Evolutionary conservation across 2,329 filamentous ascomycete species (phyloP), one percentile per base, ranked within the genome.

Genomic region (Bipolaris victoriae): DNA sequence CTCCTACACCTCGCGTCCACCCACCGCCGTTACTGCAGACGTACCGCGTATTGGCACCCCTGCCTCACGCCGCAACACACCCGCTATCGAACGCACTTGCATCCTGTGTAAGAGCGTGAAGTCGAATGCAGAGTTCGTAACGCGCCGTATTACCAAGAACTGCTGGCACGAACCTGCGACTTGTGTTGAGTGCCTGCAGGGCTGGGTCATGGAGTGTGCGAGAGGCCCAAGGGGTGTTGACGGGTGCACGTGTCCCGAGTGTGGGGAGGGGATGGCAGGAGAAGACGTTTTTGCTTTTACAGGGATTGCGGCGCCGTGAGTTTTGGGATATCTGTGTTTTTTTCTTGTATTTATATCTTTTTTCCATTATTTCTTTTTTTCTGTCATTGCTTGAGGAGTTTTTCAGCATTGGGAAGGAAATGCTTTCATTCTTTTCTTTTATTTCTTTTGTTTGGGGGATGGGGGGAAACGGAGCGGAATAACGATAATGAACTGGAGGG

Each of bases 141-240:
- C 49, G 13, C 63, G 67, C 26, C 59, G 62, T 3, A 67, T 70
- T 1, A 69, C 69, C 9, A 51, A 46, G 1, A 65, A 63, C 16
- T 75, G 72, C 41, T 61, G 61, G 62, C 72, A 75, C 45, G 62
- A 68, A n/a, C 61, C 68, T 24, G 62, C 69, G 5, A 69, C 68
- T 22, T 75, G 72, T 41, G 54, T 59, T 16, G 53, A 57, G 5
- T 75, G 72, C 29, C 55, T 74, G 29, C 62, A 69, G 49, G 41
- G 52, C 1, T 71, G 70, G 64, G 60, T 75, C 1, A 60, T 66
- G n/a, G 56, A 55, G 10, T 66, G 65, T 47, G 59, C 69, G 31
- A 58, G 62, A 15, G 61, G 47, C 16, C 26, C n/a, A 3, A 58
- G 52, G 26, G 61, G 67, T 5, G 63, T 61, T 51, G 62, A 64